These are phyloP conservation scores for Mucor ambiguus DNA, from an alignment of 371 early-diverging fungal genomes.

Conservation along the genomic window DNA sequence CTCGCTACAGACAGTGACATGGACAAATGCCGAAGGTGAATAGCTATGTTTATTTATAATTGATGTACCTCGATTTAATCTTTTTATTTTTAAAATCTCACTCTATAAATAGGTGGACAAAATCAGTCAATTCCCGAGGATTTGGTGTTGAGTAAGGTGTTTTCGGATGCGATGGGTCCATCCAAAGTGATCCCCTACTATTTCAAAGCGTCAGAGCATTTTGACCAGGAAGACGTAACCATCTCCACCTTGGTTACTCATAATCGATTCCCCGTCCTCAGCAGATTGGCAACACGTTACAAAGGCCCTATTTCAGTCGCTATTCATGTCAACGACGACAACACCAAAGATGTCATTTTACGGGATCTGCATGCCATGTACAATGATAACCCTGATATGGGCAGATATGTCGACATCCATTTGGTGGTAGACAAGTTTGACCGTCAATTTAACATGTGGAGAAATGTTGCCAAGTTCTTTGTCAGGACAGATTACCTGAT, in stretches of 20 bases:
- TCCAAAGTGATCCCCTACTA: slow-evolving; percentile 66
- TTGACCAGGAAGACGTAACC: slow-evolving; percentile 60
- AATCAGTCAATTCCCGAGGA: slow-evolving; percentile 45
- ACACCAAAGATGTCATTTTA: slow-evolving; percentile 45
- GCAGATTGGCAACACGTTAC: slow-evolving; percentile 28
- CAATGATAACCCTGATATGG: slow-evolving; percentile 52
- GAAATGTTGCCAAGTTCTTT: slow-evolving; percentile 67
- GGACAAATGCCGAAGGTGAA: slow-evolving; percentile 36
- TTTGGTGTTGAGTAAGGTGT: slow-evolving; percentile 62
- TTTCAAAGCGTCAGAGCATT: slow-evolving; percentile 48
- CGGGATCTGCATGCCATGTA: slow-evolving; percentile 52
- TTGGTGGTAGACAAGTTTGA: slow-evolving; percentile 62
- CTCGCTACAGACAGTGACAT: slow-evolving; percentile 28
- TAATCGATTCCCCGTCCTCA: slow-evolving; percentile 46
- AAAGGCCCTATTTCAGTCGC: slow-evolving; percentile 52
- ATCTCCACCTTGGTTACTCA: slow-evolving; percentile 55
- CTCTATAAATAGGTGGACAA: slow-evolving; percentile 17
- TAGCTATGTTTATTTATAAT: slow-evolving; percentile 5
- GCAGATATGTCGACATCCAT: slow-evolving; percentile 59
- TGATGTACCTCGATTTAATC: neutral
- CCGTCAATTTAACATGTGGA: slow-evolving; percentile 69
- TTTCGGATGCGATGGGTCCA: slow-evolving; percentile 66
- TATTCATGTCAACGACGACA: slow-evolving; percentile 65
- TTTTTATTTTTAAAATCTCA: slow-evolving; percentile 18
- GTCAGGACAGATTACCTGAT: slow-evolving; percentile 61